Evolutionary conservation across 2,329 filamentous ascomycete genomes (phyloP), one percentile per base, ranked within the genome.

Genomic region (Talaromyces verruculosus): DNA sequence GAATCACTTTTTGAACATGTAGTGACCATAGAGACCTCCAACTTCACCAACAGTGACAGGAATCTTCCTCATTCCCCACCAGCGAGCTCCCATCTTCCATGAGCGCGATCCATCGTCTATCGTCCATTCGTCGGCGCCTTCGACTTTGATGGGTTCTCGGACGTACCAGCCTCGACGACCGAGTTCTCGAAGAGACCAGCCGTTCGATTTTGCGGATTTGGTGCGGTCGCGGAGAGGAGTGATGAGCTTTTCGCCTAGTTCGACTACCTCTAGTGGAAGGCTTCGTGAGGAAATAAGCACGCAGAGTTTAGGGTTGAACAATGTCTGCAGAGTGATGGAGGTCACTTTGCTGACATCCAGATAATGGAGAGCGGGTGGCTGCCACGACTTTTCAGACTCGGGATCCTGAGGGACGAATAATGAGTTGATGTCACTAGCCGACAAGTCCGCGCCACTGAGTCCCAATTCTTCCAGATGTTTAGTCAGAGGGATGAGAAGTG

Each of bases 41-140:
- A 87, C 84, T 66, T 87, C 84, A 8, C 83, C 82, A 41, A 82
- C 77, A 15, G 82, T 83, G 68, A 87, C 82, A 2, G 85, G 84
- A 30, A 86, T 77, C 75, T 87, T 95, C 68, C 90, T 85, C 88
- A 93, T 93, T 43, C 91, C 91, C 91, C 91, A 94, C 80, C 88
- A 91, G 71, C 87, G 86, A 59, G 91, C 91, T 37, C 91, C 91
- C 89, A 92, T 90, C 82, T 95, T 95, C 91, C 91, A 95, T 72
- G 81, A 80, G 37, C 88, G 82, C 57, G 81, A 77, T 1, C 87
- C 87, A 70, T 88, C 85, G 73, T 90, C 87, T 1, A 71, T 61
- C 35, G 66, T 67, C 64, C 70, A 70, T 60, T 70, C 69, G 57
- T 72, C 71, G 68, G 8, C 22, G 8, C 43, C 37, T 35, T 51